Percentiles rank a stretch among this genome's conserved stretches.
These are phyloP conservation scores for Cutaneotrichosporon mucoides DNA, from an alignment of 1,284 basidiomycete species.

Conservation along the genomic window DNA sequence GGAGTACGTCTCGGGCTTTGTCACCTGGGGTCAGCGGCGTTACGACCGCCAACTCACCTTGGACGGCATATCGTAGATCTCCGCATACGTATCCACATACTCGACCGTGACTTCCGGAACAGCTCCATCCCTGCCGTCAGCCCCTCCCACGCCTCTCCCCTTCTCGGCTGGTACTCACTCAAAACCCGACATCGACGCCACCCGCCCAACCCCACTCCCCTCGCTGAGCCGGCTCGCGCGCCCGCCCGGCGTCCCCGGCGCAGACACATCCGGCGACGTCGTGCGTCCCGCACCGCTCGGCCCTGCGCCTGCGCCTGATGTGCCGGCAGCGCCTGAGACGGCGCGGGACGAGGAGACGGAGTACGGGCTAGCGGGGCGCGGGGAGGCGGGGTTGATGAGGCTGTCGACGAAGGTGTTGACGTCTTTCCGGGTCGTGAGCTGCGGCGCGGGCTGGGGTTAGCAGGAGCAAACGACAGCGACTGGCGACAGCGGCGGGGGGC, in stretches of 20 bases:
- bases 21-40: slow-evolving; percentile 3
- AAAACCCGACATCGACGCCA: background rate
- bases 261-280: slow-evolving; percentile 50
- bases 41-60: slow-evolving; percentile 55
- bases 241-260: slow-evolving; percentile 65
- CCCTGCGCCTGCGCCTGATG: background rate
- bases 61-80: slow-evolving; percentile 82
- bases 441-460: slow-evolving; percentile 15
- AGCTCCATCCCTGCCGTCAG: background rate
- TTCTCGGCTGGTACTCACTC: background rate
- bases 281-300: background rate
- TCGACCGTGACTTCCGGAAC: slow-evolving; percentile 52
- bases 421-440: slow-evolving; percentile 51
- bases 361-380: slow-evolving; percentile 13
- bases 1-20: slow-evolving; percentile 62
- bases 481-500: no score
- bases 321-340: background rate
- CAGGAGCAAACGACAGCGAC: background rate
- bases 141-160: background rate
- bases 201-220: slow-evolving; percentile 36
- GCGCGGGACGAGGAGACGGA: background rate
- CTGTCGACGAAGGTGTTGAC: slow-evolving; percentile 65
- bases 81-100: slow-evolving; percentile 77
- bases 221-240: slow-evolving; percentile 40
- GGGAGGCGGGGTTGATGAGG: slow-evolving; percentile 52